Conservation (phyloP, 768 basidiomycete species). For the Serendipita indica region DNA sequence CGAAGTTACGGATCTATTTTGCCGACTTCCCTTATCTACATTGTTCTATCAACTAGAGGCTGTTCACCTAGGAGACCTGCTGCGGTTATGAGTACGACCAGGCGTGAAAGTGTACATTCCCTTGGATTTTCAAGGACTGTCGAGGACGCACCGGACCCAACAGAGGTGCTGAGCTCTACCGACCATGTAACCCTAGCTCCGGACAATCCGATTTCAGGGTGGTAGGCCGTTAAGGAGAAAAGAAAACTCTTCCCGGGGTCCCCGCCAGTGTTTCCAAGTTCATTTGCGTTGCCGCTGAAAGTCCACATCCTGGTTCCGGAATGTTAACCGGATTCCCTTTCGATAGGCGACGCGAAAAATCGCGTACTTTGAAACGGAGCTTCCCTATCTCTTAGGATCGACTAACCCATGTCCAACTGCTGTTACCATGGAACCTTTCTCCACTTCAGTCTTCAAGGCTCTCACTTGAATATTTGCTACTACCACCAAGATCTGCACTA, state of each 20-base stretch:
- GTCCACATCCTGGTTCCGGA: conserved; percentile 63
- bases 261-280: conserved; percentile 43
- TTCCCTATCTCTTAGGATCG: conserved; percentile 69
- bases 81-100: conserved; percentile 67
- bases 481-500: conserved; percentile 81
- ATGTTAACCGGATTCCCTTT: conserved; percentile 70
- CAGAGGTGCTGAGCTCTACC: conserved; percentile 59
- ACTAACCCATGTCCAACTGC: conserved; percentile 78
- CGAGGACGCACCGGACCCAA: conserved; percentile 57
- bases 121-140: conserved; percentile 72
- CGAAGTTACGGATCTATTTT: conserved; percentile 72
- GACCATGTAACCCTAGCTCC: conserved; percentile 58
- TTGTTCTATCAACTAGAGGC: conserved; percentile 69
- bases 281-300: conserved; percentile 57
- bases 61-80: conserved; percentile 72
- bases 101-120: conserved; percentile 54
- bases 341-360: conserved; percentile 51
- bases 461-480: conserved; percentile 82
- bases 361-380: conserved; percentile 54
- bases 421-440: conserved; percentile 80
- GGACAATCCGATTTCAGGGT: conserved; percentile 62
- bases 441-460: conserved; percentile 80
- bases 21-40: conserved; percentile 71
- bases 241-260: conserved; percentile 66
- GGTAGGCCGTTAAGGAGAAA: conserved; percentile 60